Evolutionary conservation across 306 rosid genomes (phyloP), one percentile per base, ranked within the genome.

Genomic region (Amphicarpaea edgeworthii): DNA sequence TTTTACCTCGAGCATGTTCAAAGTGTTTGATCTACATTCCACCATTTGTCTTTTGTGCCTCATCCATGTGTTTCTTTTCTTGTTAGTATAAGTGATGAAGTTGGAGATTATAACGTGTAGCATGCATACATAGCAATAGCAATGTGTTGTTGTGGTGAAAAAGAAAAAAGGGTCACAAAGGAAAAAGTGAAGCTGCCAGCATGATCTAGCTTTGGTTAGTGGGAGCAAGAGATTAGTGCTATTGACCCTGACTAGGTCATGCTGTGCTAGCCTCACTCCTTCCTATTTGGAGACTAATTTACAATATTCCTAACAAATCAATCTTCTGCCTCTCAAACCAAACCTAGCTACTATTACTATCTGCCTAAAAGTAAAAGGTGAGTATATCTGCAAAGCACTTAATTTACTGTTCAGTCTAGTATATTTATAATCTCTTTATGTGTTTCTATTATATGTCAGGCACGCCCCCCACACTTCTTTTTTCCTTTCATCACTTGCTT

Each of bases 171-270:
- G 82, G 83, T 82, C 93, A 15, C 93, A 86, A 85, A 19, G 98
- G 96, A 93, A 93, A 74, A 86, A 85, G 98, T 93, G 98, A 93
- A 93, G 98, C 98, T 93, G 98, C 98, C 98, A 93, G 98, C 98
- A 88, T 93, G 98, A 93, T 93, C 98, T 93, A 89, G 74, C 80
- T 78, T 78, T 77, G 89, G 90, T 77, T 89, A 69, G 14, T 80
- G 86, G 47, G 49, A n/a, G 55, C 42, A 37, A 53, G 73, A 30
- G 37, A n/a, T n/a, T n/a, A 26, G 38, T 68, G 77, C 78, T 87
- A 91, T n/a, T n/a, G n/a, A 91, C 91, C 88, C 58, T 86, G 62
- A 78, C 90, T 94, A 91, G 98, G 97, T 94, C 98, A 94, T 94
- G 98, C 96, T 94, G 90, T 81, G 96, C 82, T 91, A 90, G 98